Base-by-base conservation (phyloP, 2,329 filamentous ascomycete species). In the Cytospora leucostoma region DNA sequence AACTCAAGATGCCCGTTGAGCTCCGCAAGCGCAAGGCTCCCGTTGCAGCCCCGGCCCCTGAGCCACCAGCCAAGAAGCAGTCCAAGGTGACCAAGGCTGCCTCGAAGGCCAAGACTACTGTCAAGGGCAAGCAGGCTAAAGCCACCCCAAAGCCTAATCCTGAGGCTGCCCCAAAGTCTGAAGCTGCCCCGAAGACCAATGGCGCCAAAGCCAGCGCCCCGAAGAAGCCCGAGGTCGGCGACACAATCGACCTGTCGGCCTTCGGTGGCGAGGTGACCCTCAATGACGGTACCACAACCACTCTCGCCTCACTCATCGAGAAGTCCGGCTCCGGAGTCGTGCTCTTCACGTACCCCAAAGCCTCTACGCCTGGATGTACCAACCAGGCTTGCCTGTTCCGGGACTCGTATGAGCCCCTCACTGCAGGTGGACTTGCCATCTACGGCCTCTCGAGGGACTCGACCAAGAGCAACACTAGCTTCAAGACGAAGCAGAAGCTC, bases 291-390 rank as follows among this genome's bases (percentile, higher is more conserved):
- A 80, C 83, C 60, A 91, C 89, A 78, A 93, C 90, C 7, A 92
- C 87, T 1, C 80, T 99, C 64, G 89, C 92, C 78, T 82, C 87
- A 70, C 86, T 99, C 32, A 84, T 97, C 56, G 89, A 92, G 58
- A 85, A 90, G 73, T 96, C 93, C 83, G 88, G 91, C 78, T 82
- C 85, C 40, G 95, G 94, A 33, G 90, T 98, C 51, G 92, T 97
- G 38, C 80, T 98, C 35, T 97, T 99, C 76, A 97, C 93, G 37
- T 98, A 98, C 74, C 95, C 95, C 64, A 96, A 91, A 79, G 95
- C 95, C 13, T 95, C 90, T 34, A 99, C 95, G 27, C 92, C 92
- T 44, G 94, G 94, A 67, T 98, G 94, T 83, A 98, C 93, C 62
- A 95, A 84, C 64, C 95, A 99, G 83, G 95, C 84, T 67, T 97